These are phyloP conservation scores for Heliamphora pulchella DNA, from an alignment of 179 eudicot genomes.

Conservation along the genomic window DNA sequence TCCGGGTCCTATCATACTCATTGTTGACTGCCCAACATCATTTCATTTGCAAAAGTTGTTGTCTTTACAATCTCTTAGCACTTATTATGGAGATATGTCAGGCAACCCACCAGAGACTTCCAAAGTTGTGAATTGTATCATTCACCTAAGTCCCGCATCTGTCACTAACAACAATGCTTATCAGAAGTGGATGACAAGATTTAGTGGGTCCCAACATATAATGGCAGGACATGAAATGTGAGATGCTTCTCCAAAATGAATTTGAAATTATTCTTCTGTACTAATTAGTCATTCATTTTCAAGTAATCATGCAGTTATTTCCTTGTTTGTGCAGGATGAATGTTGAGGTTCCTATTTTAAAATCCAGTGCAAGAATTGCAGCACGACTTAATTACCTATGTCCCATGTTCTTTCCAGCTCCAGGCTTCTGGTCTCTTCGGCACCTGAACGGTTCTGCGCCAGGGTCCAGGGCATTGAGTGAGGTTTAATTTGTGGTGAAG, in stretches of 20 bases:
- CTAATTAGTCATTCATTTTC: neutral
- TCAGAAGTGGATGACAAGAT: slow-evolving; percentile 76
- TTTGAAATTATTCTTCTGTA: slow-evolving; percentile 6
- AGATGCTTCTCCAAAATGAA: slow-evolving; percentile 22
- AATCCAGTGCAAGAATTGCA: slow-evolving; percentile 80
- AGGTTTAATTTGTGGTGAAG: slow-evolving; percentile 39
- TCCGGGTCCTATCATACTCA: slow-evolving; percentile 79
- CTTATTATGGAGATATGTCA: slow-evolving; percentile 40
- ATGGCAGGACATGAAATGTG: slow-evolving; percentile 93
- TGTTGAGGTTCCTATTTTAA: slow-evolving; percentile 63
- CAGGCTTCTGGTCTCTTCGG: slow-evolving; percentile 75
- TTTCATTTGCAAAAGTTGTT: slow-evolving; percentile 55
- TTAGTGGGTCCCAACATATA: slow-evolving; percentile 67
- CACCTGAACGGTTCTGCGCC: slow-evolving; percentile 22
- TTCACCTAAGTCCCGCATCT: slow-evolving; percentile 70
- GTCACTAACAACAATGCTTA: slow-evolving; percentile 48
- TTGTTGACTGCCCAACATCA: slow-evolving; percentile 84
- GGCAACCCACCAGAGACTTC: slow-evolving; percentile 30
- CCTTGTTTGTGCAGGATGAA: slow-evolving; percentile 51
- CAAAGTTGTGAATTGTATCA: slow-evolving; percentile 63
- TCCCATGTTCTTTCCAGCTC: slow-evolving; percentile 86
- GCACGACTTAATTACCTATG: slow-evolving; percentile 83
- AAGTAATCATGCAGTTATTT: slow-evolving; percentile 11
- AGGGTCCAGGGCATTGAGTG: slow-evolving; percentile 19
- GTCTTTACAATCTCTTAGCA: slow-evolving; percentile 43